These are phyloP conservation scores for Saxispiralis lemnorum DNA, from an alignment of 495 filamentous ascomycete species.

Conservation along the genomic window DNA sequence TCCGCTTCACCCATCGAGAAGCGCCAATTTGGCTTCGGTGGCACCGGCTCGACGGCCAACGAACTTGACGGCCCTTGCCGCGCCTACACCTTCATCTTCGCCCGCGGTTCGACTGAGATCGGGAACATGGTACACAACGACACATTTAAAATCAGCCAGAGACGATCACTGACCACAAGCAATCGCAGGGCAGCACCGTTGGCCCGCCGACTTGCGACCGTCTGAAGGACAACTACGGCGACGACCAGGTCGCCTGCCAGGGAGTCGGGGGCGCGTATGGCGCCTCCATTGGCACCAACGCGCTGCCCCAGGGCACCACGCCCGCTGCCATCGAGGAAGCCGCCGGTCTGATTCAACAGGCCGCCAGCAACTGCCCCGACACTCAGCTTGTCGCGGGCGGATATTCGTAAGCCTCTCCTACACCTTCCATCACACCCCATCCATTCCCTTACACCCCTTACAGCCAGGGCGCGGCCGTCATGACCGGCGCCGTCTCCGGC, in stretches of 20 bases:
- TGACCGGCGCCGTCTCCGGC: background rate
- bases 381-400: slow-evolving; percentile 3
- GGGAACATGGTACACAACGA: slow-evolving; percentile 19
- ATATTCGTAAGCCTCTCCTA: slow-evolving; percentile 14
- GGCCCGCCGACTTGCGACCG: slow-evolving; percentile 22
- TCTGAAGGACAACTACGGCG: slow-evolving; percentile 16
- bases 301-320: slow-evolving; percentile 15
- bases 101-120: slow-evolving; percentile 20
- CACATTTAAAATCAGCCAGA: background rate
- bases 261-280: slow-evolving; percentile 25
- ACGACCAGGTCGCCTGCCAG: slow-evolving; percentile 23
- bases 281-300: background rate
- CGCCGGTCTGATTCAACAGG: slow-evolving; percentile 20
- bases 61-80: slow-evolving; percentile 11
- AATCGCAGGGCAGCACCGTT: slow-evolving; percentile 14
- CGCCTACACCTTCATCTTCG: slow-evolving; percentile 20
- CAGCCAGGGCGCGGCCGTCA: slow-evolving; percentile 6
- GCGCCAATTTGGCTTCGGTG: background rate
- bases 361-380: slow-evolving; percentile 5
- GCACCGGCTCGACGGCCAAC: slow-evolving; percentile 1
- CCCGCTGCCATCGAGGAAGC: slow-evolving; percentile 27
- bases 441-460: background rate
- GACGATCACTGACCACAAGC: slow-evolving; percentile 7
- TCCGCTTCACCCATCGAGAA: background rate
- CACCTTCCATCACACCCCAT: background rate